Evolutionary conservation across 176 grass and related monocot genomes (phyloP).

Genomic region (Themeda triandra): DNA sequence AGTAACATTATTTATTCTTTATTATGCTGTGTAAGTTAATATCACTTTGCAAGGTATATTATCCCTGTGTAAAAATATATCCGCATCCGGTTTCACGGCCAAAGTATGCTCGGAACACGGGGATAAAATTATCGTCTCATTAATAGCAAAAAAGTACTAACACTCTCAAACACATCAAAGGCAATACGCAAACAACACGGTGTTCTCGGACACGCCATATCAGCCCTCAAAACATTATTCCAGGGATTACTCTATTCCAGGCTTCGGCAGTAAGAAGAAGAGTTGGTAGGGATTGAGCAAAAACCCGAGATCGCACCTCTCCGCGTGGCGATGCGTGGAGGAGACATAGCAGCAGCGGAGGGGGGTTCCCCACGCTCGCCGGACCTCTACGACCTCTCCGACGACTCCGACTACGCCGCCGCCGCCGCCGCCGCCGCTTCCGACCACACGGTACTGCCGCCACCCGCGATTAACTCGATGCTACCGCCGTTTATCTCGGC

Average conservation of each 20-base stretch:
- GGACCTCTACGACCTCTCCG: constrained; percentile 86
- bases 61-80: not conserved
- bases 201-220: not conserved
- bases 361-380: constrained; percentile 42
- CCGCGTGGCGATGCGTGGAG: constrained; percentile 42
- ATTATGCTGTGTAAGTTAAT: not conserved
- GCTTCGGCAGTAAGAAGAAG: constrained; percentile 14
- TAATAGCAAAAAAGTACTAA: not conserved
- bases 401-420: constrained; percentile 94
- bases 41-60: not conserved
- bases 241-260: not conserved
- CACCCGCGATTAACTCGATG: not conserved
- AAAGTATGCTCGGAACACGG: not conserved
- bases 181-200: not conserved
- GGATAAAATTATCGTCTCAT: not conserved
- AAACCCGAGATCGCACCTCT: constrained; percentile 13
- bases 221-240: not conserved
- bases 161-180: not conserved
- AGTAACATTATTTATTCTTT: not conserved
- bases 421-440: constrained; percentile 38
- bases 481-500: not conserved
- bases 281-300: constrained; percentile 19
- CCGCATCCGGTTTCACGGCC: not conserved
- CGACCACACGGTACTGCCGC: constrained; percentile 22
- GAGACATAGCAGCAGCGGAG: constrained; percentile 21